Base-by-base conservation (phyloP, 805 yeast genomes). In the Myxozyma udenii region DNA sequence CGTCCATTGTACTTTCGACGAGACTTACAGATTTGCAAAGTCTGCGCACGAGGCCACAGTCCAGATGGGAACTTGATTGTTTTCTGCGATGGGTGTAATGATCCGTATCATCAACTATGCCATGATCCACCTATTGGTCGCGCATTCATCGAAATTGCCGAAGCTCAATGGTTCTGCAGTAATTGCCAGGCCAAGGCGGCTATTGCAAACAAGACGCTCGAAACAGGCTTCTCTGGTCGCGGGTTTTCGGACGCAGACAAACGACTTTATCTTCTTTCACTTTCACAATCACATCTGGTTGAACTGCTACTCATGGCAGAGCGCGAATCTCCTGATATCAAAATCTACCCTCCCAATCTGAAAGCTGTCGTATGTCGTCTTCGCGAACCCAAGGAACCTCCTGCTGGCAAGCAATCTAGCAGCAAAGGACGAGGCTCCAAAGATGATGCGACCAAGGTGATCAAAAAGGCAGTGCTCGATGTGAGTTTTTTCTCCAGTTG, bases 61-160 rank as follows among this genome's bases (percentile, higher is more conserved):
- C 67, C 67, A 5, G 64, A 64, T 7, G 63, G 63, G 40, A 71
- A 64, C 58, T 68, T 65, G 42, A 64, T 70, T 23, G 73, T 71
- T 11, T 69, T 70, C 46, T 71, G 74, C 56, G 69, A 67, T 52
- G 70, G 69, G 46, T 75, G 76, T 64, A 61, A 64, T 30, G 65
- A 68, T 16, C 71, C 73, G 1, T 71, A 67, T 53, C 74, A 71
- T 40, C 71, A 71, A 48, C 61, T 69, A 24, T 71, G 75, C 51
- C 74, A 71, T 57, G 61, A 61, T 22, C 75, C 75, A 12, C 67
- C 65, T 9, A 68, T 71, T 18, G 75, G 71, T 43, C 58, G 71
- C 4, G 61, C 69, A 11, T 69, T 66, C 24, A 69, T 71, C 14
- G 72, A 70, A 23, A 69, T 71, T 14, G 69, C 70, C 1, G 74